These are phyloP conservation scores for Hippophae tibetana DNA, from an alignment of 306 rosid genomes.

Conservation along the genomic window DNA sequence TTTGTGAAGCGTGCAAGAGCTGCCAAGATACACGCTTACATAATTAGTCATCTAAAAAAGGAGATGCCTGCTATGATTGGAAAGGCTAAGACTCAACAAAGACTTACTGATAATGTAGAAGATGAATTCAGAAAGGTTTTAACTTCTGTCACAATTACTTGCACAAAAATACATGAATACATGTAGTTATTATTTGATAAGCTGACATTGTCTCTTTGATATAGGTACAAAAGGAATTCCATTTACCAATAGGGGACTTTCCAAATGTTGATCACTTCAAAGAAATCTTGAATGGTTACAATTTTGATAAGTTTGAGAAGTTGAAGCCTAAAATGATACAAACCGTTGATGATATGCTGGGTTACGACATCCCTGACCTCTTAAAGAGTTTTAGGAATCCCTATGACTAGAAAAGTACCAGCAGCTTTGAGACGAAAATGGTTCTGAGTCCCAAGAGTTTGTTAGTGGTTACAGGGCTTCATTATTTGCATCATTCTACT, in stretches of 20 bases:
- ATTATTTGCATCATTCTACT: too few relatives aligned
- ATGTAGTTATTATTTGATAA: not conserved
- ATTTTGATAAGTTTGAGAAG: constrained; percentile 74
- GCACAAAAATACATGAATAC: not conserved
- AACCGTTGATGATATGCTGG: constrained; percentile 88
- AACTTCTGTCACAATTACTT: not conserved
- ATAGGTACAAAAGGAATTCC: constrained; percentile 81
- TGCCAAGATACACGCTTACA: constrained; percentile 80
- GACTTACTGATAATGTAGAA: constrained; percentile 56
- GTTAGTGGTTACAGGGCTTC: too few relatives aligned
- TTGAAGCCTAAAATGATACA: constrained; percentile 68
- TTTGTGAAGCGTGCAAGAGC: constrained; percentile 91
- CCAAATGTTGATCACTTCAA: constrained; percentile 65
- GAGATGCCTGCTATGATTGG: constrained; percentile 92
- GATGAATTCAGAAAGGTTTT: constrained; percentile 74
- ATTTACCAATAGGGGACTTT: constrained; percentile 86
- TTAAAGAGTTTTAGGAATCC: constrained; percentile 74
- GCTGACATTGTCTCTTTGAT: not conserved
- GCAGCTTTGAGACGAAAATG: not conserved
- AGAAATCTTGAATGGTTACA: constrained; percentile 56
- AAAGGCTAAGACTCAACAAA: constrained; percentile 78
- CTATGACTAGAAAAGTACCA: constrained; percentile 34
- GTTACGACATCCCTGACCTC: constrained; percentile 79
- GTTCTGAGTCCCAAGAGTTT: too few relatives aligned
- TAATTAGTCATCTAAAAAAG: constrained; percentile 75